Percentiles rank a stretch among this genome's conserved stretches.
These are phyloP conservation scores for Rhodotorula glutinis DNA, from an alignment of 1,284 basidiomycete species.

Conservation along the genomic window DNA sequence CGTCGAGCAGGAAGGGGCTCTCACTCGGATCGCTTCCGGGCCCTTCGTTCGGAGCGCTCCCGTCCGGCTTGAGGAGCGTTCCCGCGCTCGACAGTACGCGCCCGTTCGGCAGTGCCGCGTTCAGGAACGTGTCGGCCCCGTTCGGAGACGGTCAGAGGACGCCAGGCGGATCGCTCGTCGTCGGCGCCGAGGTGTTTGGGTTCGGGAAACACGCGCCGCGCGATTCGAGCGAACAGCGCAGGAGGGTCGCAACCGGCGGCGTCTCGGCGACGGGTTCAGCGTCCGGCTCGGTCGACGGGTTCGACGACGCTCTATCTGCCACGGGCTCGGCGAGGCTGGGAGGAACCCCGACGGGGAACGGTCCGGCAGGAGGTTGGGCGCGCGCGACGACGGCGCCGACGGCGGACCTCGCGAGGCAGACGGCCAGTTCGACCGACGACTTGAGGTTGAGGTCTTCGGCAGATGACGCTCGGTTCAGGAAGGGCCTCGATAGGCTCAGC, in stretches of 20 bases:
- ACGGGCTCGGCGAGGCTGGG: constrained; percentile 11
- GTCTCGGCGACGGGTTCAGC: not conserved
- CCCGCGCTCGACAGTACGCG: constrained; percentile 39
- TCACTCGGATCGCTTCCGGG: constrained; percentile 39
- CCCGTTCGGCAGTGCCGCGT: constrained; percentile 7
- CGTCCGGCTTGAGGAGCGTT: constrained; percentile 38
- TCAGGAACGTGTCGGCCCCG: constrained; percentile 18
- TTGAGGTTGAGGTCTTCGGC: not conserved
- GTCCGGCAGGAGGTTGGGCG: too few relatives aligned
- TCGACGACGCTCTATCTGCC: constrained; percentile 8
- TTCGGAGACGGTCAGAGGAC: constrained; percentile 31
- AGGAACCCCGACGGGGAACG: not conserved
- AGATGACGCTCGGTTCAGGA: not conserved
- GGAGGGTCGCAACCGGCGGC: constrained; percentile 3
- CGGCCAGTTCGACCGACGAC: constrained; percentile 5
- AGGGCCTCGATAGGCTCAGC: constrained; percentile 11
- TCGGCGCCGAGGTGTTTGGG: constrained; percentile 39
- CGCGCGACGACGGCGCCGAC: not conserved
- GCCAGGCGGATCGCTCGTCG: constrained; percentile 34
- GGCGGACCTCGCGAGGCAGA: constrained; percentile 6
- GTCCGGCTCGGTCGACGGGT: constrained; percentile 2
- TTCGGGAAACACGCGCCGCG: constrained; percentile 30
- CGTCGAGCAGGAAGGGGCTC: constrained; percentile 27
- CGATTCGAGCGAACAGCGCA: constrained; percentile 16
- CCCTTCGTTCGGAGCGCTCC: constrained; percentile 38